These are phyloP conservation scores for Xenosphaeropsis pyriputrescens DNA, from an alignment of 2,329 filamentous ascomycete genomes.

Conservation along the genomic window DNA sequence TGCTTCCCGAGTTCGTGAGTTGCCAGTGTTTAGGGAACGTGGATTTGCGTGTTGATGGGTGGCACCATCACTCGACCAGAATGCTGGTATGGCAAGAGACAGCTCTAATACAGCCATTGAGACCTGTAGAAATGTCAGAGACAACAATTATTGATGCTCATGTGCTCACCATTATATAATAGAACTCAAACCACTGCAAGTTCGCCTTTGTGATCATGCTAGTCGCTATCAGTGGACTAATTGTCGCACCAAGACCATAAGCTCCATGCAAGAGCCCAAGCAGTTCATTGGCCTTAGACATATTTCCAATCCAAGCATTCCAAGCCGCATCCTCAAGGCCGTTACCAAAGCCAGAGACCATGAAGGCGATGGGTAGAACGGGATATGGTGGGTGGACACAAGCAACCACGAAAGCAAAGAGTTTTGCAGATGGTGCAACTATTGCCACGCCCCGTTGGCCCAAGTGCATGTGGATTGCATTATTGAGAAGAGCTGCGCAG, in stretches of 20 bases:
- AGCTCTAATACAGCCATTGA: slow-evolving; percentile 41
- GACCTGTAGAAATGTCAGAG: slow-evolving; percentile 21
- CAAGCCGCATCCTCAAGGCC: slow-evolving; percentile 48
- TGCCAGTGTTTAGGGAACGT: slow-evolving; percentile 5
- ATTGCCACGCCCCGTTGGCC: slow-evolving; percentile 62
- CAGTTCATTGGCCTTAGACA: slow-evolving; percentile 53
- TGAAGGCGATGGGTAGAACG: slow-evolving; percentile 47
- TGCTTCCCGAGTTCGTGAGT: slow-evolving; percentile 13
- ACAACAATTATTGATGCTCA: neutral
- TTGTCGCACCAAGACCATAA: slow-evolving; percentile 57
- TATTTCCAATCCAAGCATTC: slow-evolving; percentile 52
- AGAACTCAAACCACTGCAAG: slow-evolving; percentile 58
- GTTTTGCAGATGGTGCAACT: slow-evolving; percentile 44
- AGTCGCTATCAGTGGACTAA: slow-evolving; percentile 57
- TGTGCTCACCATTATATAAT: slow-evolving; percentile 54
- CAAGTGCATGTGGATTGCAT: slow-evolving; percentile 39
- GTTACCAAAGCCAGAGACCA: slow-evolving; percentile 56
- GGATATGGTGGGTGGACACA: slow-evolving; percentile 56
- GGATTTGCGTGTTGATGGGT: slow-evolving; percentile 44
- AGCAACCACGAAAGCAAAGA: slow-evolving; percentile 50
- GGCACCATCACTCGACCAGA: slow-evolving; percentile 46
- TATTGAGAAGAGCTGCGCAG: slow-evolving; percentile 47
- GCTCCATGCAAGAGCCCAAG: slow-evolving; percentile 58
- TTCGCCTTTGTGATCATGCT: slow-evolving; percentile 50
- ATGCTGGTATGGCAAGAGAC: slow-evolving; percentile 32